Evolutionary conservation across 1,139 yeast species (phyloP), one percentile per base, ranked within the genome.

Genomic region (Hemisphaericaspora lyxosophila): DNA sequence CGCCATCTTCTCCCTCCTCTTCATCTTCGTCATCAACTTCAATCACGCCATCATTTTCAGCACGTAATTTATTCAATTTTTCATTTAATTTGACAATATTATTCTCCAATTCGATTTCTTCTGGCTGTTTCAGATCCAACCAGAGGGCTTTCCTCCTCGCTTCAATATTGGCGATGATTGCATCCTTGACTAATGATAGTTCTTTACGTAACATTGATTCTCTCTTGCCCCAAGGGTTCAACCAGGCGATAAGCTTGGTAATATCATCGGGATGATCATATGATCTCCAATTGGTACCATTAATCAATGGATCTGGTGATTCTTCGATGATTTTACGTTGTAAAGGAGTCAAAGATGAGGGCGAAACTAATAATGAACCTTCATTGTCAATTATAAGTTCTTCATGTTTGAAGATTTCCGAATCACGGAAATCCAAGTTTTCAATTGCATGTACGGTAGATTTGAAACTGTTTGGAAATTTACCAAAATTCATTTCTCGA

Each of bases 321-420:
- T 86, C 96, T 54, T 86, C 96, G 25, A 82, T 61, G 19, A 75
- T 51, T 55, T 86, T 87, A 32, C 89, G 69, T 54, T 83, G 85
- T 24, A 70, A 49, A 2, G 82, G 71, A 0, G 64, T 54, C 16
- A 79, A 53, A 3, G 56, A 56, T 6, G 53, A 19, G 41, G 45
- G 54, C 46, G 57, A 45, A 13, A 43, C 30, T 6, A 51, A 41
- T n/a, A 73, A 53, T 1, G 70, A 70, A 8, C 85, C 85, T 42
- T 65, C 64, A 26, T 62, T 52, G 47, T 75, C 68, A 7, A 73
- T 52, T n/a, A 72, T 38, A 2, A 54, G 23, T 7, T 49, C 48
- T 14, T 43, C 19, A 16, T 35, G 24, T 16, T 36, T 39, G 24
- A 35, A 36, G 11, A 65, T 51, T 17, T 55, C 49, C 12, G 50